Evolutionary conservation across 331 rosid species (phyloP).

Genomic region (Ulmus americana): DNA sequence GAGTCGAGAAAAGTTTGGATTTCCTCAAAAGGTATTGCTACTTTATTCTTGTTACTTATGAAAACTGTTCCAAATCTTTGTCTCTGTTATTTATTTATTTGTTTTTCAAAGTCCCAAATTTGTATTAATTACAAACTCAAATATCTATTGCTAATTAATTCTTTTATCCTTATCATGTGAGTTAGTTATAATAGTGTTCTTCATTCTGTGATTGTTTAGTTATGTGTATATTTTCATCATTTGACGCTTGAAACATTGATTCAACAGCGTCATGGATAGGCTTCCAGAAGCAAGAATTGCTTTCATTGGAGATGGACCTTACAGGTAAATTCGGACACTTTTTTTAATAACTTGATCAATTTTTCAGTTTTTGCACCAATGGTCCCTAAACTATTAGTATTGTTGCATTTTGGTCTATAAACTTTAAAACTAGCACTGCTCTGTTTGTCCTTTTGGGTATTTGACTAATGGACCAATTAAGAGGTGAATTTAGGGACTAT

Average conservation of each 20-base stretch:
- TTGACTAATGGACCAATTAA: no score
- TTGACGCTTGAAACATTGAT: constrained; percentile 31
- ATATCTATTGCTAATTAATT: not conserved
- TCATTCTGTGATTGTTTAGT: not conserved
- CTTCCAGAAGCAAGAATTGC: constrained; percentile 92
- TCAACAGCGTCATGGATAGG: constrained; percentile 72
- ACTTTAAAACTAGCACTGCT: no score
- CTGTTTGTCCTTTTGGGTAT: no score
- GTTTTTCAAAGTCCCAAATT: not conserved
- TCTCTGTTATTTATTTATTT: not conserved
- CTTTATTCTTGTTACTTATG: constrained; percentile 11
- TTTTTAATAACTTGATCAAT: not conserved
- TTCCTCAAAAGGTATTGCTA: constrained; percentile 68
- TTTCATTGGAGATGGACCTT: constrained; percentile 93
- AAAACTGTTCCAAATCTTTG: not conserved
- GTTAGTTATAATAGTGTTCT: not conserved
- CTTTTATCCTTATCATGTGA: not conserved
- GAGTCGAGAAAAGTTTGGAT: constrained; percentile 95
- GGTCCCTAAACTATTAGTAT: no score
- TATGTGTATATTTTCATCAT: not conserved
- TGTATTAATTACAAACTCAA: not conserved
- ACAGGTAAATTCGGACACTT: constrained; percentile 48
- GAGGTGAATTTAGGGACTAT: no score
- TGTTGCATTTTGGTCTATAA: no score
- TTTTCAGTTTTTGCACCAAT: not conserved